Evolutionary conservation across 345 rosid species (phyloP).

Genomic region (Aethionema arabicum): DNA sequence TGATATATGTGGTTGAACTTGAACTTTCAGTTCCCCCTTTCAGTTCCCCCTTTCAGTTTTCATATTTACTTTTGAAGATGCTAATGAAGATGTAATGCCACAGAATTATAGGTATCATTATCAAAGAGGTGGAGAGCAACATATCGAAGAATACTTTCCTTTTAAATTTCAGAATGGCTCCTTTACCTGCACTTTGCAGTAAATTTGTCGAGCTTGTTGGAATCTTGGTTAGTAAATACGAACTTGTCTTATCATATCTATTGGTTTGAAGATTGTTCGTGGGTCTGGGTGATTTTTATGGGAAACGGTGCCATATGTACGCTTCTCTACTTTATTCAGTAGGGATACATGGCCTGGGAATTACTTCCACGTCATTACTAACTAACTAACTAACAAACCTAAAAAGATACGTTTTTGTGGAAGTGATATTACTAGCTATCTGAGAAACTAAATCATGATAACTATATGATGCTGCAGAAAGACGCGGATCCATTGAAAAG

Average conservation of each 20-base stretch:
- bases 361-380: background rate
- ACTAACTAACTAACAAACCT: slow-evolving; percentile 1
- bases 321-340: background rate
- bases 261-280: slow-evolving; percentile 7
- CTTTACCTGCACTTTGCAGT: slow-evolving; percentile 65
- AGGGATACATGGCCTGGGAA: slow-evolving; percentile 1
- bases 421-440: slow-evolving; percentile 13
- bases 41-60: slow-evolving; percentile 1
- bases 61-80: background rate
- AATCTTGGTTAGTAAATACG: slow-evolving; percentile 64
- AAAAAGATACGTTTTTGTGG: slow-evolving; percentile 5
- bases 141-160: slow-evolving; percentile 84
- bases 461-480: slow-evolving; percentile 59
- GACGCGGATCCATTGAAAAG: slow-evolving; percentile 69
- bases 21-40: background rate
- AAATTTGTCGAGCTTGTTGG: slow-evolving; percentile 90
- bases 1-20: slow-evolving; percentile 21
- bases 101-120: slow-evolving; percentile 87
- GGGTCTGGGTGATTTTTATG: slow-evolving; percentile 7
- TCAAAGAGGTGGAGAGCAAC: slow-evolving; percentile 86
- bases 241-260: background rate
- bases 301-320: background rate
- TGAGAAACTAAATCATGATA: slow-evolving; percentile 11
- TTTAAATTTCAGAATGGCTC: slow-evolving; percentile 80
- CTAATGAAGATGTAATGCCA: slow-evolving; percentile 28